These are phyloP conservation scores for Suhomyces emberorum DNA, from an alignment of 805 yeast genomes.

Conservation along the genomic window DNA sequence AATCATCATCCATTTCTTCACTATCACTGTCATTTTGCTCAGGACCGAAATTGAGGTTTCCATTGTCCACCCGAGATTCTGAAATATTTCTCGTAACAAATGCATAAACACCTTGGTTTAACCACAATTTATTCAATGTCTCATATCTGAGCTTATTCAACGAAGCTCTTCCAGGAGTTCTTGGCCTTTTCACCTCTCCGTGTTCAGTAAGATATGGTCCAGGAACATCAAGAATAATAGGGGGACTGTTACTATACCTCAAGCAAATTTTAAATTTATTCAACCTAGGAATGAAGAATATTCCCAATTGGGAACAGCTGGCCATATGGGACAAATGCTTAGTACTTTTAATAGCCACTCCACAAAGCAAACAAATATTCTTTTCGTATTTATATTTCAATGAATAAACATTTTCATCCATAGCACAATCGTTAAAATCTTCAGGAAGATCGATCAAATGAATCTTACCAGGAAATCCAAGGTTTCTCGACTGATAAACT, in stretches of 20 bases:
- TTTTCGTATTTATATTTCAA: conserved; percentile 17
- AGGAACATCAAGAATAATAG: conserved; percentile 36
- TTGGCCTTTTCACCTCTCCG: conserved; percentile 66
- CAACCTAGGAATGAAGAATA: conserved; percentile 18
- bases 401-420: conserved; percentile 17
- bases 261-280: conserved; percentile 24
- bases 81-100: conserved; percentile 3
- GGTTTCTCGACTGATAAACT: conserved; percentile 19
- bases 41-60: conserved; percentile 3
- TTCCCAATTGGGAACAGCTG: conserved; percentile 17
- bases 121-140: conserved; percentile 57
- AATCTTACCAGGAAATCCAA: conserved; percentile 55
- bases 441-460: conserved; percentile 52
- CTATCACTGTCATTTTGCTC: conserved; percentile 5
- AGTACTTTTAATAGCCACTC: conserved; percentile 18
- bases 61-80: conserved; percentile 1
- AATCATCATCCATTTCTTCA: conserved; percentile 7
- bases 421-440: conserved; percentile 29
- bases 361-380: conserved; percentile 36
- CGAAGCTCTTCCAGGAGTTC: conserved; percentile 55
- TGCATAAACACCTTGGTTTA: conserved; percentile 52
- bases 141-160: conserved; percentile 53
- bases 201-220: conserved; percentile 74
- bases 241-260: conserved; percentile 20
- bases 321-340: conserved; percentile 24